Base-by-base conservation (phyloP, 441 rosid species). In the Populus hybrid region DNA sequence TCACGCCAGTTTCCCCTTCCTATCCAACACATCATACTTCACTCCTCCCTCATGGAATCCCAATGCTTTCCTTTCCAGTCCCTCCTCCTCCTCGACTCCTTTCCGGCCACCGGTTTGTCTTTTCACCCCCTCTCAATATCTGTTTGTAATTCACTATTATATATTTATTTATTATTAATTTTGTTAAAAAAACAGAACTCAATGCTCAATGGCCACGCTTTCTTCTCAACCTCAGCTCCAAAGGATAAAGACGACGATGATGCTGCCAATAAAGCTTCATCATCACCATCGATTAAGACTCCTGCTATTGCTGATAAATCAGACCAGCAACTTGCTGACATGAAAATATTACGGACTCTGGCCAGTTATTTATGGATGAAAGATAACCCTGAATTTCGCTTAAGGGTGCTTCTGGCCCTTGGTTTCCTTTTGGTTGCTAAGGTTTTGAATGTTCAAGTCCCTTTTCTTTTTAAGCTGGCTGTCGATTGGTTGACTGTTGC, bases 381-480 rank as follows among this genome's bases (percentile, higher is more conserved):
- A 82, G 97, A 90, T 81, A 90, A 91, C 53, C 78, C 81, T 10
- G 98, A 93, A 65, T 92, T 95, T 81, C 96, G 98, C 0, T 67
- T 88, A 50, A 85, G 98, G 84, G 98, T 95, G 59, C 65, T 95
- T 68, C 68, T 90, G 46, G 99, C 99, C 3, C 81, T 93, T 78
- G 93, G 87, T 1, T 92, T 92, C 80, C 90, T 95, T 18, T 86
- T 93, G 9, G 97, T 94, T 46, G 95, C 98, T 40, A 93, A 95
- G 84, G 84, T 90, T 72, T 78, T 95, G 82, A 93, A 93, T 64
- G 98, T 93, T 68, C 99, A 93, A 80, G 99, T 95, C 20, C 98
- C 99, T 69, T 95, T 93, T 85, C 91, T 93, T 69, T 95, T 95
- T 87, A 92, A 93, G 85, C 83, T 89, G 18, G 94, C 98, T 73